Evolutionary conservation across 2,329 filamentous ascomycete species (phyloP), one percentile per base, ranked within the genome.

Genomic region (Phyllosticta capitalensis): DNA sequence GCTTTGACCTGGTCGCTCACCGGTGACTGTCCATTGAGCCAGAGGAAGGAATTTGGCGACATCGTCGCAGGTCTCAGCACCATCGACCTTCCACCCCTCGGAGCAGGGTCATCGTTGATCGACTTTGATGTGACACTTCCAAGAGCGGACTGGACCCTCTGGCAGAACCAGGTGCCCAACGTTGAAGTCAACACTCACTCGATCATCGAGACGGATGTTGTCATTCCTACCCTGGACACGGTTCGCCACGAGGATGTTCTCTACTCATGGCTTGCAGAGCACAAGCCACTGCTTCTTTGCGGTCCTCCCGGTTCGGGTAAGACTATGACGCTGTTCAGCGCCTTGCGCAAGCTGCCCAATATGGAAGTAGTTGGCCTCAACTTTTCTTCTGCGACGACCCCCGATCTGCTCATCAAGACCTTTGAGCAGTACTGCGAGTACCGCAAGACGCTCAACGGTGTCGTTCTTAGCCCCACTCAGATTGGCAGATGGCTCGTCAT

Each of bases 361-460:
- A 96, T 99, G 92, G 94, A 99, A 75, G 91, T 96, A 61, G 95
- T 99, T 30, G 94, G 94, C 54, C 89, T 99, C 71, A 99, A 99
- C 76, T 99, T 99, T 74, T 99, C 95, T 4, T 99, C 94, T 67
- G 95, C 94, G 1, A 99, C 95, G 0, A 99, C 94, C 0, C 95
- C 94, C 0, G 95, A 99, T 73, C 84, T 99, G 26, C 83, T 99
- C 63, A 92, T 99, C 79, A 99, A 99, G 81, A 99, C 95, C 0
- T 96, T 99, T 66, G 94, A 99, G 76, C 95, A 99, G 72, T 96
- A 99, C 74, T 99, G 94, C 75, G 94, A 99, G 75, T 99, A 99
- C 78, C 95, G 92, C 79, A 99, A 99, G 82, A 97, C 94, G 0
- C 79, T 97, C 54, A 97, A 94, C 70, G 94, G 94, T 50, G 91